These are phyloP conservation scores for Moesziomyces aphidis DNA, from an alignment of 1,284 basidiomycete species.

Conservation along the genomic window DNA sequence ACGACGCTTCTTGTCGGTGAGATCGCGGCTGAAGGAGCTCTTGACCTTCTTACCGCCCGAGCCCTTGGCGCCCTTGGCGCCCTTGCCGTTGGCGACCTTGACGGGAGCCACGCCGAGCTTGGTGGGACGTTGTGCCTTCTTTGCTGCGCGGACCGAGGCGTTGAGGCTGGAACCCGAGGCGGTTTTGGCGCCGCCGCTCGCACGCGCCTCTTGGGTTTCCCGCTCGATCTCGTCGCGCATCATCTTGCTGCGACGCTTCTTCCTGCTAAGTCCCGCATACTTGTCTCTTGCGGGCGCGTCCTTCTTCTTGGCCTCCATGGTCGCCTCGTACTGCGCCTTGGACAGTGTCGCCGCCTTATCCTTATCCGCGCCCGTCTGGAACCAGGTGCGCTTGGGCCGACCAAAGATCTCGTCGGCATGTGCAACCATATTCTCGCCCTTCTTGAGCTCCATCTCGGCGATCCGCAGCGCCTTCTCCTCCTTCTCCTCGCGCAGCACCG, in stretches of 20 bases:
- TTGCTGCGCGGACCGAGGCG: conserved; percentile 59
- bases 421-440: conserved; percentile 95
- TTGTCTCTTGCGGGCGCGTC: conserved; percentile 9
- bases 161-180: conserved; percentile 26
- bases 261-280: conserved; percentile 60
- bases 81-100: conserved; percentile 26
- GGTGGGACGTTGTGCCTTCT: conserved; percentile 56
- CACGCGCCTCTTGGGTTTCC: conserved; percentile 32
- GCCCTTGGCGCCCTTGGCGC: conserved; percentile 9
- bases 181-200: conserved; percentile 19
- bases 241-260: conserved; percentile 55
- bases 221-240: conserved; percentile 60
- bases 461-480: conserved; percentile 81
- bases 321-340: conserved; percentile 51
- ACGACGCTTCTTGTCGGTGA: conserved; percentile 32
- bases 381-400: conserved; percentile 95
- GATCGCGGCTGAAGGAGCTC: conserved; percentile 46
- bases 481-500: conserved; percentile 89
- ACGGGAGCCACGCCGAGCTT: conserved; percentile 53
- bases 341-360: conserved; percentile 63
- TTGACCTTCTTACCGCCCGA: conserved; percentile 28
- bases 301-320: conserved; percentile 38
- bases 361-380: conserved; percentile 90
- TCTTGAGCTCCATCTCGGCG: conserved; percentile 95
- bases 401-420: conserved; percentile 94